phyloP scores from a whole-genome alignment of 2,329 filamentous ascomycete species.

The Microcyclospora tardicrescens region DNA sequence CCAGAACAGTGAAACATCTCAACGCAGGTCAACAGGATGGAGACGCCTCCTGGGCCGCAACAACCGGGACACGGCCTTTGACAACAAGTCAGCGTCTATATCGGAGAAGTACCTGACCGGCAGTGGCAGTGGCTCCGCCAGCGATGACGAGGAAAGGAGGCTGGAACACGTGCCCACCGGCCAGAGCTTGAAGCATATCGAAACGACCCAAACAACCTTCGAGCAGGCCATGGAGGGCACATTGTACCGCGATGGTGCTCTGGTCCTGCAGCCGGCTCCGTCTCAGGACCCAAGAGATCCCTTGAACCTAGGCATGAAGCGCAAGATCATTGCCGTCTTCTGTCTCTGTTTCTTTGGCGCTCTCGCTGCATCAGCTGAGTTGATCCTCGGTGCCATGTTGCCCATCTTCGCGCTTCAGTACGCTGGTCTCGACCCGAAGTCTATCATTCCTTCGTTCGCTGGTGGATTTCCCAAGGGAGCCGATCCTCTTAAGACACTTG shows the following conservation, averaged over 20 bases:
- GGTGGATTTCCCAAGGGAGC: slow-evolving; percentile 4
- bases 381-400: slow-evolving; percentile 19
- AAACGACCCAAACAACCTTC: too few relatives aligned
- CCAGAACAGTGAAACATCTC: too few relatives aligned
- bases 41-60: too few relatives aligned
- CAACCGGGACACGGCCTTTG: too few relatives aligned
- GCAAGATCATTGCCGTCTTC: slow-evolving; percentile 7
- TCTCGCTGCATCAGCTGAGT: slow-evolving; percentile 18
- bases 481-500: slow-evolving; percentile 11
- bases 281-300: slow-evolving; percentile 10
- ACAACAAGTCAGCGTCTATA: too few relatives aligned
- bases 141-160: too few relatives aligned
- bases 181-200: too few relatives aligned
- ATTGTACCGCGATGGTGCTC: slow-evolving; percentile 3
- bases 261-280: slow-evolving; percentile 5
- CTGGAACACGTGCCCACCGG: too few relatives aligned
- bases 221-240: neutral
- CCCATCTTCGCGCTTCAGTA: slow-evolving; percentile 20
- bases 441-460: slow-evolving; percentile 4
- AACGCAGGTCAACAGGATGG: too few relatives aligned
- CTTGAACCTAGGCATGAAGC: slow-evolving; percentile 7
- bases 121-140: too few relatives aligned
- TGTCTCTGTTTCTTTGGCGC: slow-evolving; percentile 13
- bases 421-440: slow-evolving; percentile 12
- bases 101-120: too few relatives aligned